Conservation (phyloP, 1,284 basidiomycete species). For the Tilletia setariae region DNA sequence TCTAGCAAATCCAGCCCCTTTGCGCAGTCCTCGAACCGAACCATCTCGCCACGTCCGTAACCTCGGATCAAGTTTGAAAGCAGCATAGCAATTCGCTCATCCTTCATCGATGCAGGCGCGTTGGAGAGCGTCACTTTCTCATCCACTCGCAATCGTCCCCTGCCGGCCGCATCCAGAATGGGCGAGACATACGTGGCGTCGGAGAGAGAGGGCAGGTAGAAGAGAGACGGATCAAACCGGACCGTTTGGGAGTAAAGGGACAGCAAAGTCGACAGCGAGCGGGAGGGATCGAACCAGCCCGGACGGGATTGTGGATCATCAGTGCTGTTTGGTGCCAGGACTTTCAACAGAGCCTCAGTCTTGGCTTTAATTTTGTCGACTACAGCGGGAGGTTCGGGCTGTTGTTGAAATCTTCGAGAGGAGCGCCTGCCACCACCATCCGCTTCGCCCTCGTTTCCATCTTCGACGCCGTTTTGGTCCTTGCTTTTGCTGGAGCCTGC, state of each 20-base stretch:
- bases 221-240: slow-evolving; percentile 3
- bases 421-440: background rate
- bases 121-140: slow-evolving; percentile 61
- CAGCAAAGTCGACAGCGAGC: background rate
- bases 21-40: slow-evolving; percentile 56
- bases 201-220: slow-evolving; percentile 9
- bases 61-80: slow-evolving; percentile 54
- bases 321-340: background rate
- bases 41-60: slow-evolving; percentile 55
- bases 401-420: background rate
- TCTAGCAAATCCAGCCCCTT: slow-evolving; percentile 57
- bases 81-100: slow-evolving; percentile 55
- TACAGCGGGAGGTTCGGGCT: background rate
- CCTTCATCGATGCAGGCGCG: slow-evolving; percentile 59
- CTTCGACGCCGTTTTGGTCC: background rate
- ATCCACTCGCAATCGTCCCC: background rate
- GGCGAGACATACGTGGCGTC: background rate
- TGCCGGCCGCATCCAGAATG: slow-evolving; percentile 1
- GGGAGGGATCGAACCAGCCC: background rate
- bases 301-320: background rate
- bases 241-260: background rate
- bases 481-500: background rate
- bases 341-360: background rate
- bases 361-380: background rate
- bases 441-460: background rate